Evolutionary conservation across 1,284 basidiomycete genomes (phyloP).

Genomic region (Malassezia yamatoensis): DNA sequence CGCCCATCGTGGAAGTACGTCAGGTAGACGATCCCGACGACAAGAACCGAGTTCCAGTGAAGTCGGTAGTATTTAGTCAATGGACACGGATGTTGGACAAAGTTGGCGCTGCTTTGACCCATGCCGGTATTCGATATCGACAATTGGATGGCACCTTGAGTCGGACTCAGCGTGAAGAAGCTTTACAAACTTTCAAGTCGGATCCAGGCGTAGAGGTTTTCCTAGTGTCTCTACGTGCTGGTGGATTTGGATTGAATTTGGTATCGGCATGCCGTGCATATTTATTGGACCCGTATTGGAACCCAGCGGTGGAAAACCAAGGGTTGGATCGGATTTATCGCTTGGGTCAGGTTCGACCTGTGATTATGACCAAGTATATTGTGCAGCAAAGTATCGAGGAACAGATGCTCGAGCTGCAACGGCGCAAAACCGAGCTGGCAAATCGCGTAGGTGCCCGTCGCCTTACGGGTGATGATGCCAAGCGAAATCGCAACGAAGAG

Average conservation of each 20-base stretch:
- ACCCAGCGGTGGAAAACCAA: slow-evolving; percentile 72
- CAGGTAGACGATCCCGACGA: neutral
- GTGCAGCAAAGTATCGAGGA: slow-evolving; percentile 44
- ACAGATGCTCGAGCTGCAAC: slow-evolving; percentile 42
- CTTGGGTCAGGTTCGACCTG: slow-evolving; percentile 37
- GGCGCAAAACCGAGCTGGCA: slow-evolving; percentile 42
- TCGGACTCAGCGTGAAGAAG: slow-evolving; percentile 26
- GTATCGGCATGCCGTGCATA: slow-evolving; percentile 59
- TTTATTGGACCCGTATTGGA: slow-evolving; percentile 93
- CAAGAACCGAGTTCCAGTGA: slow-evolving; percentile 25
- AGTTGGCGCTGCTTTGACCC: slow-evolving; percentile 28
- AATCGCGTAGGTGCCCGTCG: slow-evolving; percentile 32
- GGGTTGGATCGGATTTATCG: slow-evolving; percentile 43
- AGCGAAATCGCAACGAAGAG: slow-evolving; percentile 29
- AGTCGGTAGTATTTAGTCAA: slow-evolving; percentile 52
- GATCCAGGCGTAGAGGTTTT: slow-evolving; percentile 38
- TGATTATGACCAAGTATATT: slow-evolving; percentile 43
- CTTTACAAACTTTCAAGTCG: slow-evolving; percentile 30
- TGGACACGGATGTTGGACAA: slow-evolving; percentile 47
- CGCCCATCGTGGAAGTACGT: slow-evolving; percentile 3
- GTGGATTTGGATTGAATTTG: slow-evolving; percentile 61
- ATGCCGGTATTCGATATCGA: slow-evolving; percentile 32
- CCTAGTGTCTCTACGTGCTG: slow-evolving; percentile 46
- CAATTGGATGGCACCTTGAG: slow-evolving; percentile 43
- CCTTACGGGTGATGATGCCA: slow-evolving; percentile 17